These are phyloP conservation scores for Penicillium roqueforti DNA, from an alignment of 495 filamentous ascomycete genomes.

Conservation along the genomic window DNA sequence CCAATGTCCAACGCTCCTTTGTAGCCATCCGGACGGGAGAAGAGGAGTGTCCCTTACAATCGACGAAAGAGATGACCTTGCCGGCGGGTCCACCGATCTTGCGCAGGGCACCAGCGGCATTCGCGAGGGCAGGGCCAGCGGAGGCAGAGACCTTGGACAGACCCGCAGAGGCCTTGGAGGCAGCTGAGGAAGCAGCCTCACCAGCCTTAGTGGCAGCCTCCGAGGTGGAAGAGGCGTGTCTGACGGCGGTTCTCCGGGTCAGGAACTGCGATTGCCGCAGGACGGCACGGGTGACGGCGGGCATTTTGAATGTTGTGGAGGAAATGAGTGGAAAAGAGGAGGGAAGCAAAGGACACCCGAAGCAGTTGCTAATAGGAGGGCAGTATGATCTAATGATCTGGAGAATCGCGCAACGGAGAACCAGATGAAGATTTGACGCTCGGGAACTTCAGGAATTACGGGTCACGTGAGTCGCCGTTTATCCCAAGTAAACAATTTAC, in stretches of 20 bases:
- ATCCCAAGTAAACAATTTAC: constrained; percentile 1
- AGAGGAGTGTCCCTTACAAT: constrained; percentile 62
- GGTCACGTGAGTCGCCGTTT: constrained; percentile 22
- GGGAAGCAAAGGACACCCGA: constrained; percentile 26
- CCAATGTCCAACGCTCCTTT: constrained; percentile 4
- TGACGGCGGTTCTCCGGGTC: constrained; percentile 51
- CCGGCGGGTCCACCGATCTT: constrained; percentile 84
- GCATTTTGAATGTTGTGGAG: constrained; percentile 39
- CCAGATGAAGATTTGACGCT: constrained; percentile 42
- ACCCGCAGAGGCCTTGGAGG: constrained; percentile 78
- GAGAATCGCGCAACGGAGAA: constrained; percentile 40
- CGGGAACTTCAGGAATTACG: constrained; percentile 44
- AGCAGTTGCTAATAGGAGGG: constrained; percentile 31
- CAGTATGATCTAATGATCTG: constrained; percentile 41
- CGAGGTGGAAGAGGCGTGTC: constrained; percentile 61
- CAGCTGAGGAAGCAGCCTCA: constrained; percentile 57
- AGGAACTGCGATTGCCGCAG: constrained; percentile 59
- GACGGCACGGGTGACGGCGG: constrained; percentile 54
- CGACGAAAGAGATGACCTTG: constrained; percentile 70
- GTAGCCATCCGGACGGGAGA: not conserved
- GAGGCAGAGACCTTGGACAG: constrained; percentile 77
- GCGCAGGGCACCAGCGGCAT: constrained; percentile 64
- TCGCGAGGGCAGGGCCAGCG: constrained; percentile 71
- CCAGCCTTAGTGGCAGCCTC: constrained; percentile 69
- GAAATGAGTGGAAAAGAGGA: constrained; percentile 27